Evolutionary conservation across 768 basidiomycete genomes (phyloP), one percentile per base, ranked within the genome.

Genomic region (Xerocomellus dryophilus): DNA sequence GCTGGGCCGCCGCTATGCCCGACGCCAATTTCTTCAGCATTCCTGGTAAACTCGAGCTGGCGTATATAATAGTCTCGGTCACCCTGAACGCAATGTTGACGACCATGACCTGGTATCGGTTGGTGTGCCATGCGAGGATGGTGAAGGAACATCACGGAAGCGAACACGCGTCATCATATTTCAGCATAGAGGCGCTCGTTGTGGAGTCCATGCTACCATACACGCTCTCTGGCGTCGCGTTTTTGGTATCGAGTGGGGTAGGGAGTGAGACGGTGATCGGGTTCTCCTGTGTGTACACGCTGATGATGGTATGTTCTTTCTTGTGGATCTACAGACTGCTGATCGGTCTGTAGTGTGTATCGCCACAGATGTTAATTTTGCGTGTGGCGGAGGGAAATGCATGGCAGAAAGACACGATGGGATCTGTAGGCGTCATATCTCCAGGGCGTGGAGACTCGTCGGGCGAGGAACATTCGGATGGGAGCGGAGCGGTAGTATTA

Each of bases 311-410:
- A 12, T 31, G 53, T 5, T 3, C 8, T 21, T 17, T 18, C 15
- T 7, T 15, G 17, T 4, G 18, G 36, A 43, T 44, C 17, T 40
- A 15, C 14, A 9, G 2, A 18, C 4, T 5, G 17, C 25, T 49
- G 35, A 56, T 11, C 2, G 14, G 7, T 29, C 11, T 17, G 7
- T 14, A 63, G 60, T 50, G 57, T 43, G 39, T 62, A 32, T 62
- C 61, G 11, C 45, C 57, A 8, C 63, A 59, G 36, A 46, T 56
- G 42, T 27, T 61, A n/a, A 55, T 61, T 10, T 23, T 62, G 25
- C 50, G 61, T 12, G 44, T 64, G 32, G 48, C 36, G 3, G 48
- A 43, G 38, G 59, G 50, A 5, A 47, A 21, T 11, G 54, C 51
- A 23, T 61, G 56, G 64, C 15, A 42, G 14, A 27, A 31, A 17